Base-by-base conservation (phyloP, 2,329 filamentous ascomycete species). In the Aspergillus ochraceoroseus region DNA sequence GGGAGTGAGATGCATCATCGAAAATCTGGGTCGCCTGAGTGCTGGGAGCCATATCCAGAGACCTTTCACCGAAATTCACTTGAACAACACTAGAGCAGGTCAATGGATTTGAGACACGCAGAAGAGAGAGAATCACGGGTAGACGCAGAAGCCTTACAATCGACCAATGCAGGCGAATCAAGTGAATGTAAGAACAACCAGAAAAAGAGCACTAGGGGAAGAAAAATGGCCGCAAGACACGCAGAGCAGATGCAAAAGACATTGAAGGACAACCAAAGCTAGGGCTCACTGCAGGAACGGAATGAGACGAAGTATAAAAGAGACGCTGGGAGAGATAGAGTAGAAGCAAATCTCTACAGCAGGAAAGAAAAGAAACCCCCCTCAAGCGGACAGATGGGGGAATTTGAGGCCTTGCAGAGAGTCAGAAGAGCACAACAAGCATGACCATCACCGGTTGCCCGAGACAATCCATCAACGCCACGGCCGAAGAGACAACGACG, bases 1-100 rank as follows among this genome's bases (percentile, higher is more conserved):
- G 56, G 12, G 52, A 45, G 40, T 57, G 58, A 44, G 54, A 57
- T 34, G 61, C 55, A 49, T 67, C 63, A 33, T 65, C 62, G 48
- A 67, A 66, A 41, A 64, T 65, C 36, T 54, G 47, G 8, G 59
- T 56, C 37, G 50, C 49, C 41, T 59, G 48, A 29, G 55, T 51
- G 47, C 38, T 57, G 32, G 57, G 48, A 39, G 62, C 55, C 63
- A 66, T 66, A 43, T 53, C 49, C 44, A 51, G 48, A 58, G 41
- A 44, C 49, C 52, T 55, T 57, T 57, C 26, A n/a, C 27, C 27
- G 20, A n/a, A n/a, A n/a, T n/a, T n/a, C 14, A 23, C 26, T 32
- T 27, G n/a, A 13, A 14, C 15, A 23, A 18, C 17, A 22, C 31
- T 33, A 13, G 11, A 15, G 7, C n/a, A n/a, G 9, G n/a, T n/a